Conservation (phyloP, 805 yeast genomes). For the Cyberlindnera subsufficiens region DNA sequence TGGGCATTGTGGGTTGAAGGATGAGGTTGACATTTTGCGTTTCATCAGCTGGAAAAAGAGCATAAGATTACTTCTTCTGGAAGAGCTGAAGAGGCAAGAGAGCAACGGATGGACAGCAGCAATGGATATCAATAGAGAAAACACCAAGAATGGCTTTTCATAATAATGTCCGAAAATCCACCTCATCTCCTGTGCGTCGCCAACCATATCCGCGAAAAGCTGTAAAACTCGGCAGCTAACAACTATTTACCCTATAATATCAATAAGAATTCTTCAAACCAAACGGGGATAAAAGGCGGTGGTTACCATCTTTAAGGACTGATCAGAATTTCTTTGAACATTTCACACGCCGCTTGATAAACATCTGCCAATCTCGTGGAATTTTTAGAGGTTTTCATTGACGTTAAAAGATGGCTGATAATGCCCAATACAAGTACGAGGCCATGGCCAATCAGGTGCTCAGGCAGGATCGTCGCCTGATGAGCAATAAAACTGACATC, state of each 20-base stretch:
- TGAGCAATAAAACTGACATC: constrained; percentile 35
- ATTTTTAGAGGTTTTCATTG: not conserved
- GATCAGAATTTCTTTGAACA: too few relatives aligned
- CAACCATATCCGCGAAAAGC: too few relatives aligned
- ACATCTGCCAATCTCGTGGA: not conserved
- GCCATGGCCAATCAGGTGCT: constrained; percentile 77
- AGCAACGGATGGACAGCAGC: too few relatives aligned
- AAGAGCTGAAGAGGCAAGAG: not conserved
- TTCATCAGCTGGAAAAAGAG: constrained; percentile 5
- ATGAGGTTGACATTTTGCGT: constrained; percentile 9
- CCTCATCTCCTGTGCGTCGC: too few relatives aligned
- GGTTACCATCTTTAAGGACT: too few relatives aligned
- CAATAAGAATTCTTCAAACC: too few relatives aligned
- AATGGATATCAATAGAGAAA: too few relatives aligned
- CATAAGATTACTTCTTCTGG: not conserved
- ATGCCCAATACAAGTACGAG: constrained; percentile 46
- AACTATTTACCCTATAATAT: too few relatives aligned
- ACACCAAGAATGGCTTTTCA: too few relatives aligned
- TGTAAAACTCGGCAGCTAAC: too few relatives aligned
- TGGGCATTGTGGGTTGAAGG: constrained; percentile 10
- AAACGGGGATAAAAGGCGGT: too few relatives aligned
- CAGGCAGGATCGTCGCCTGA: constrained; percentile 47
- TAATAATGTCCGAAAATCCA: too few relatives aligned
- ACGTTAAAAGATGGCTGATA: constrained; percentile 13
- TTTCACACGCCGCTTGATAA: not conserved